A percentile compares a stretch with the other conserved stretches of the same genome.
phyloP scores from a whole-genome alignment of 1,284 basidiomycete species.

The Ceratobasidium sp. region DNA sequence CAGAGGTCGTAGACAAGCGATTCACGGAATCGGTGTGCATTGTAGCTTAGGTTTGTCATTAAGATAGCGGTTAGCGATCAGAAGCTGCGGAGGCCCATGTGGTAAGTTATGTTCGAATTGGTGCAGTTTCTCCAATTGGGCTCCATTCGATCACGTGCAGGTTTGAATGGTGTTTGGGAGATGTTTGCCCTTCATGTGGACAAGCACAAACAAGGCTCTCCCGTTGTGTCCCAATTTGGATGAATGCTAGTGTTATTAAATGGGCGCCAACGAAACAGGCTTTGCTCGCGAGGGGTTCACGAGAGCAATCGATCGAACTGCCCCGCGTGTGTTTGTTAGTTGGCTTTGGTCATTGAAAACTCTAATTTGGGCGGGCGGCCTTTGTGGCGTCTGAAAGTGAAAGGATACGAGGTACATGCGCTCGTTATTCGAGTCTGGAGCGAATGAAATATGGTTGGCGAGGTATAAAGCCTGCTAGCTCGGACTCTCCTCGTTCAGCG shows the following conservation, averaged over 20 bases:
- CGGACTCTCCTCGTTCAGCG: neutral
- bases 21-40: too few relatives aligned
- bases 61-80: constrained; percentile 3
- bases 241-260: neutral
- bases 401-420: constrained; percentile 7
- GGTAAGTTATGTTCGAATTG: neutral
- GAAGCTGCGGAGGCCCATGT: neutral
- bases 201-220: neutral
- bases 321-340: constrained; percentile 18
- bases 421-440: neutral
- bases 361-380: constrained; percentile 11
- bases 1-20: too few relatives aligned
- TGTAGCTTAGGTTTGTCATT: too few relatives aligned
- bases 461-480: constrained; percentile 12
- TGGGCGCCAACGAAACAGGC: too few relatives aligned
- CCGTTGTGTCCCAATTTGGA: constrained; percentile 32
- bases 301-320: constrained; percentile 7
- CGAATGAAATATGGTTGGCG: neutral
- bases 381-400: constrained; percentile 21
- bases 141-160: neutral
- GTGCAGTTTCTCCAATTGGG: neutral
- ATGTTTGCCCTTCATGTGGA: neutral
- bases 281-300: neutral
- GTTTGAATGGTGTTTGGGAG: too few relatives aligned
- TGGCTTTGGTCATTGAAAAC: constrained; percentile 33